phyloP scores from a whole-genome alignment of 2,329 filamentous ascomycete species.

The Colletotrichum nymphaeae region DNA sequence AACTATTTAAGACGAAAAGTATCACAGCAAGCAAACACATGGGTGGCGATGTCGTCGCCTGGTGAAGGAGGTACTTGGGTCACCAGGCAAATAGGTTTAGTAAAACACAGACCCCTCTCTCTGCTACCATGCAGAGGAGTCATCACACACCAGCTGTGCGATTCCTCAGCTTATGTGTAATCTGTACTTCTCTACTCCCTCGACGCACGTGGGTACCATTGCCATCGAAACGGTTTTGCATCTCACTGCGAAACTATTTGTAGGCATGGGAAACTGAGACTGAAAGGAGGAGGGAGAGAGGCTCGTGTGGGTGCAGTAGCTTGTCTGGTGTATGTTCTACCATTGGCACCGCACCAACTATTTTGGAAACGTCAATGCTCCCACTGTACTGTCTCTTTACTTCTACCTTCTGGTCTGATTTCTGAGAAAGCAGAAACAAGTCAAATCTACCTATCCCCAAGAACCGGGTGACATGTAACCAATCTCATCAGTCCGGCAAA shows the following conservation, averaged over 20 bases:
- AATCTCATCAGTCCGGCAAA: background rate
- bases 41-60: background rate
- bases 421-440: background rate
- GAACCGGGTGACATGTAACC: background rate
- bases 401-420: background rate
- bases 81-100: background rate
- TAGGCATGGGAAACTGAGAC: background rate
- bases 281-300: background rate
- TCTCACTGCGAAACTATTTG: background rate
- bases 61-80: background rate
- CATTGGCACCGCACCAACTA: background rate
- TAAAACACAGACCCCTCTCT: background rate
- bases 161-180: background rate
- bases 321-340: background rate
- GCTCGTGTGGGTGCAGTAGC: conserved; percentile 22
- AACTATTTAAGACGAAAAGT: background rate
- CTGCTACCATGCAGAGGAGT: background rate
- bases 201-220: background rate
- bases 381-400: too few relatives aligned
- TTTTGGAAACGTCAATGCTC: conserved; percentile 10
- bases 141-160: background rate
- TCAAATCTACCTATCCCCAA: too few relatives aligned
- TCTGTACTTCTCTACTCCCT: background rate
- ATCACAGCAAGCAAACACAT: background rate
- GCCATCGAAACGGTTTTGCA: background rate